phyloP scores from a whole-genome alignment of 2,329 filamentous ascomycete species.

The Colletotrichum lini region DNA sequence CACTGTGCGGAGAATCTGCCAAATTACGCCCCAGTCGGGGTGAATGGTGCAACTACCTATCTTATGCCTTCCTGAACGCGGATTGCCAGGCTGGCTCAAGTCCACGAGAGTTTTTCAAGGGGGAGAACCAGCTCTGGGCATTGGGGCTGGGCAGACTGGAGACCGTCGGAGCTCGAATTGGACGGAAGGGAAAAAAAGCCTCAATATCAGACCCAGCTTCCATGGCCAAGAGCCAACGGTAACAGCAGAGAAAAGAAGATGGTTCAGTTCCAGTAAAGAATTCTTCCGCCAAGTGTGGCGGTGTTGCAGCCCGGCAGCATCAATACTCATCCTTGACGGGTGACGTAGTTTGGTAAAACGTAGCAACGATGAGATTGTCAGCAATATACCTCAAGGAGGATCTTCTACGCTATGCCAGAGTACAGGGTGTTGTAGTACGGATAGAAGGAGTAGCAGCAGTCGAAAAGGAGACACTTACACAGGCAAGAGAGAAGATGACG shows the following conservation, averaged over 20 bases:
- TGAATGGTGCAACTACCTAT: slow-evolving; percentile 4
- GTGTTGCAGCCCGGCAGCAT: slow-evolving; percentile 22
- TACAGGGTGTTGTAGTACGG: too few relatives aligned
- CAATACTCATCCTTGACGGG: not conserved
- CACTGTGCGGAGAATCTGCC: slow-evolving; percentile 1
- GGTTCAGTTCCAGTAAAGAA: slow-evolving; percentile 1
- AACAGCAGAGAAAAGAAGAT: not conserved
- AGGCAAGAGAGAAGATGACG: not conserved
- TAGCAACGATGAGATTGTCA: not conserved
- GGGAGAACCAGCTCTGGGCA: not conserved
- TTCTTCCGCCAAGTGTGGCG: slow-evolving; percentile 27
- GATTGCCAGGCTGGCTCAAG: not conserved
- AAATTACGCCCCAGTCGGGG: slow-evolving; percentile 6
- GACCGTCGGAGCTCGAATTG: not conserved
- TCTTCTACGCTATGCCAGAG: not conserved
- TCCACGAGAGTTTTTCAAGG: not conserved
- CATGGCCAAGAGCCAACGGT: not conserved
- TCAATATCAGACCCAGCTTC: not conserved
- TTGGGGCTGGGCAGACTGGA: not conserved
- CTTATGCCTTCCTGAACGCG: slow-evolving; percentile 4
- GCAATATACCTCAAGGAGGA: not conserved
- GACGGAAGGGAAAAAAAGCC: not conserved
- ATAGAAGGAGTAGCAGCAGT: not conserved
- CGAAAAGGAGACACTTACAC: not conserved
- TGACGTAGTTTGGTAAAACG: not conserved